Evolutionary conservation across 2,329 filamentous ascomycete genomes (phyloP).

Genomic region (Talaromyces sp.): DNA sequence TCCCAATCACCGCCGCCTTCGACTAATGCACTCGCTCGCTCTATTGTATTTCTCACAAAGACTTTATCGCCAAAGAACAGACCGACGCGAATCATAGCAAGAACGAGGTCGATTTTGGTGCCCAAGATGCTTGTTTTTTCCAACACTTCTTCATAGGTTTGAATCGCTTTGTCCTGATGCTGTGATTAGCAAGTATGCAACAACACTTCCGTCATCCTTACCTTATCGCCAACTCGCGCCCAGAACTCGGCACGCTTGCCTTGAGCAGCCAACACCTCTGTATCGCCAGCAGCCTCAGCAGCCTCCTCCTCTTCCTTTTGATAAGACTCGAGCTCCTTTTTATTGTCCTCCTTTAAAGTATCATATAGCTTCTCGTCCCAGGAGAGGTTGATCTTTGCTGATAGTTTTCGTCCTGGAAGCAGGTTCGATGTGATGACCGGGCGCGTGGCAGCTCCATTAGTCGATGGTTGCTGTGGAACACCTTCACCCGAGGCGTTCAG

Average conservation of each 20-base stretch:
- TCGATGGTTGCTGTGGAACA: conserved; percentile 45
- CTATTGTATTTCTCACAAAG: conserved; percentile 89
- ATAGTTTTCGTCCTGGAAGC: conserved; percentile 67
- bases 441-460: conserved; percentile 39
- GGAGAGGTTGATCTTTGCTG: conserved; percentile 65
- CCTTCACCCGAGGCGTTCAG: conserved; percentile 72
- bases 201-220: conserved; percentile 36
- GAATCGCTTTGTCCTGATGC: conserved; percentile 81
- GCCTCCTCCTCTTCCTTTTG: conserved; percentile 92
- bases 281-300: conserved; percentile 92
- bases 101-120: conserved; percentile 93
- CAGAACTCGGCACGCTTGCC: conserved; percentile 96
- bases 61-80: conserved; percentile 94
- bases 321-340: conserved; percentile 69
- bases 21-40: conserved; percentile 82
- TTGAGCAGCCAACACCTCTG: conserved; percentile 85
- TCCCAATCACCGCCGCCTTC: conserved; percentile 98
- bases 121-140: conserved; percentile 97
- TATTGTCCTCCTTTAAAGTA: conserved; percentile 71
- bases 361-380: conserved; percentile 92
- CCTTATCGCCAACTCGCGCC: conserved; percentile 94
- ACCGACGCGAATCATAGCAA: conserved; percentile 92
- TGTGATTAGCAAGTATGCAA: neutral
- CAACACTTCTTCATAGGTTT: conserved; percentile 86
- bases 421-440: conserved; percentile 64